Base-by-base conservation (phyloP, 2,329 filamentous ascomycete genomes). In the Sporothrix dimorphospora region DNA sequence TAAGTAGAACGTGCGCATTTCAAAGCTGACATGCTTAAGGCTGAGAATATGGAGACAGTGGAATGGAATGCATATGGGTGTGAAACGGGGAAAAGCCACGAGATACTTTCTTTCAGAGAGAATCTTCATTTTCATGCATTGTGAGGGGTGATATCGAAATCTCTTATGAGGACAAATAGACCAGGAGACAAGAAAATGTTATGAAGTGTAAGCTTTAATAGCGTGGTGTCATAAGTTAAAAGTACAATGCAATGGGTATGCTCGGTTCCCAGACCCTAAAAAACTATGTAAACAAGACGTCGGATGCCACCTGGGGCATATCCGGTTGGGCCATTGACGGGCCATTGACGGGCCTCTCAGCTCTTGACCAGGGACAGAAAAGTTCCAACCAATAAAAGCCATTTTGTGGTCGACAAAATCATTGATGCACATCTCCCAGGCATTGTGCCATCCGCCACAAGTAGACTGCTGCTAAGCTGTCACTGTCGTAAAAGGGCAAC, bases 191-290 rank as follows among this genome's bases (percentile, higher is more conserved):
- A 49, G 19, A 34, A 27, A 66, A 14, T n/a, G 24, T 4, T 38
- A 7, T 12, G 11, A 19, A n/a, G 34, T 59, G 38, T 19, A 45
- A 40, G 65, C 65, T 53, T 53, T 24, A 8, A 68, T 21, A 53
- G 65, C 19, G n/a, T 68, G 40, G 24, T 47, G 63, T 66, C 40
- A 49, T 49, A 42, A 49, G 12, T 27, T 67, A 67, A 30, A 67
- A 49, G 30, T 68, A 68, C 65, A 68, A 53, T 68, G 65, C 47
- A 68, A 55, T 53, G 63, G 27, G 14, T 49, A 66, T 47, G 63
- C 63, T 49, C 42, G 11, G 63, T 66, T 30, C 14, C 11, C 59
- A 65, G 38, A 21, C 38, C 59, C 59, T 38, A 40, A 2, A 8
- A 42, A 40, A 27, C 1, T 27, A 45, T 45, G 40, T 3, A 65